Evolutionary conservation across 805 yeast genomes (phyloP), one percentile per base, ranked within the genome.

Genomic region (Ogataea haglerorum): DNA sequence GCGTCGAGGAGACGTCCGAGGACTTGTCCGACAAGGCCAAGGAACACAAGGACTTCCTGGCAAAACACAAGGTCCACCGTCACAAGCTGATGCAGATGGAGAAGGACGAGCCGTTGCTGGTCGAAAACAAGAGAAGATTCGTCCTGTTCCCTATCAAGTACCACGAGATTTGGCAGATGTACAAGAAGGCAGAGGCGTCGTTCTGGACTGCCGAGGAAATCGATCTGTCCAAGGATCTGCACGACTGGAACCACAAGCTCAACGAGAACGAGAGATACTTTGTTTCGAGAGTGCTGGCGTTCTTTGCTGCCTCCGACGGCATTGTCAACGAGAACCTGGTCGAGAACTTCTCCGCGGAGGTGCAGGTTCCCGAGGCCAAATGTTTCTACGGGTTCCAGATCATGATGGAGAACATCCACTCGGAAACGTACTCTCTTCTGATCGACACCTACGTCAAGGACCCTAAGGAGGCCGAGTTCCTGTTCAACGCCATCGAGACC

Each of bases 191-290:
- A 37, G 99, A 93, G 75, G 99, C 99, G 12, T 91, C 98, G 5
- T 91, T 91, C 77, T 91, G 99, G 99, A 93, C 98, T 29, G 97
- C 98, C 34, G 99, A 91, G 73, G 99, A 93, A 71, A 89, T 91
- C 52, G 99, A 91, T 68, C 78, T 91, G 51, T 82, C 95, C 41
- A 93, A 91, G 73, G 99, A 91, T 67, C 61, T 75, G 46, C 77
- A 76, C 57, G 99, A 91, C 71, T 91, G 99, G 99, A 90, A 87
- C 64, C 78, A 84, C 70, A 73, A 74, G 59, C 73, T 91, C 73
- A 90, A 75, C 62, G 93, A 86, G 43, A 91, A 90, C 64, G 99
- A 91, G 75, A 80, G 95, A 58, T 93, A 69, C 70, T 91, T 91
- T 68, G 74, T 91, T 54, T 86, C 96, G 12, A 80, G 95, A 65